phyloP scores from a whole-genome alignment of 2,329 filamentous ascomycete genomes.

The Trichophyton simii region DNA sequence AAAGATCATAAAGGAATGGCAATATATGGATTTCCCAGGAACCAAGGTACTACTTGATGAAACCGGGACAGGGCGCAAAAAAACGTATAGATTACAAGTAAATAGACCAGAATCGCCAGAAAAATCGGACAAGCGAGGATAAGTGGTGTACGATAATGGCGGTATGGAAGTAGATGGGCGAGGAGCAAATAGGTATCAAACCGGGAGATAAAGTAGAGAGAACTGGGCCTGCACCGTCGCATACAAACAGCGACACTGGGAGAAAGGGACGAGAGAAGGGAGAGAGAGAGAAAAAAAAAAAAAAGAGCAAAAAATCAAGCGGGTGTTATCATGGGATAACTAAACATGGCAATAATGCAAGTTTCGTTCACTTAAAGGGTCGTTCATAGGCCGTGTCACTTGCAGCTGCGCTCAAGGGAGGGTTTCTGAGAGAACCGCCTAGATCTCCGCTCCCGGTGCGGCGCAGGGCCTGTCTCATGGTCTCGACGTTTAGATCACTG shows the following conservation, averaged over 20 bases:
- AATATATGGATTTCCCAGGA: background rate
- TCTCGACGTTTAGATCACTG: constrained; percentile 76
- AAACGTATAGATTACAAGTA: constrained; percentile 3
- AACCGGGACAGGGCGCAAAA: background rate
- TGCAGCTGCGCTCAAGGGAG: constrained; percentile 22
- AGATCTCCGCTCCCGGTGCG: constrained; percentile 78
- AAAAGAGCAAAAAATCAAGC: no score
- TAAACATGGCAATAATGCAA: background rate
- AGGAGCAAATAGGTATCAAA: background rate
- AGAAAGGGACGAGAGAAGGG: background rate
- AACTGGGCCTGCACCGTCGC: background rate
- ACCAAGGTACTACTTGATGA: background rate
- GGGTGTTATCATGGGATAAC: no score
- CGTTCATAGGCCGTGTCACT: constrained; percentile 22
- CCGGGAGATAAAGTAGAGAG: background rate
- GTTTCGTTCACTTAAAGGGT: constrained; percentile 15
- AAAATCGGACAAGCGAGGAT: background rate
- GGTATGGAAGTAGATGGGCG: background rate
- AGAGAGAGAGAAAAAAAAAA: background rate
- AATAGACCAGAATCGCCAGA: background rate
- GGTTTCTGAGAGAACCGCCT: constrained; percentile 31
- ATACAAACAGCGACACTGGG: background rate
- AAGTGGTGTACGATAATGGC: background rate
- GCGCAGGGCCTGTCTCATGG: constrained; percentile 78
- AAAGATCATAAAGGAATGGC: background rate